Percentiles rank a stretch among this genome's conserved stretches.
These are phyloP conservation scores for Ascochyta rabiei DNA, from an alignment of 2,329 filamentous ascomycete species.

Conservation along the genomic window DNA sequence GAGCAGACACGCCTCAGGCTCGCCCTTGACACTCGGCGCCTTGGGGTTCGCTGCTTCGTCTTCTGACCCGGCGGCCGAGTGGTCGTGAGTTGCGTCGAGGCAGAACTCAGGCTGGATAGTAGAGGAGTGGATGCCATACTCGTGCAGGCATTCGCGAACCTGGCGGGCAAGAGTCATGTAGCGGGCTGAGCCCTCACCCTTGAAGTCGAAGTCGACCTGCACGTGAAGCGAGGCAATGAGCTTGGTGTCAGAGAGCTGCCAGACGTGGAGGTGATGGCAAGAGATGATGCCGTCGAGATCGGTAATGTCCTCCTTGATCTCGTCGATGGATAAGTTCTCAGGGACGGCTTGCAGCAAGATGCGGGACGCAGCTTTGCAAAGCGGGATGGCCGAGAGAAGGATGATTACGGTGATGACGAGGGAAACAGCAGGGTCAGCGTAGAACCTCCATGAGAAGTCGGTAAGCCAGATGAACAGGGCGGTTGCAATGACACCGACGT, in stretches of 20 bases:
- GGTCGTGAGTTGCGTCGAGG: constrained; percentile 53
- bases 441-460: constrained; percentile 78
- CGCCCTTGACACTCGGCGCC: constrained; percentile 45
- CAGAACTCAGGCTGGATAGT: constrained; percentile 94
- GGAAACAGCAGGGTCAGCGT: constrained; percentile 90
- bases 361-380: constrained; percentile 79
- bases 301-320: constrained; percentile 92
- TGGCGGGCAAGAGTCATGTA: constrained; percentile 91
- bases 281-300: constrained; percentile 82
- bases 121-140: constrained; percentile 93
- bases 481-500: constrained; percentile 82
- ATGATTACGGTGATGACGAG: constrained; percentile 87
- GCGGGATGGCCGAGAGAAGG: constrained; percentile 74
- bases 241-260: constrained; percentile 96
- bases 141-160: constrained; percentile 87
- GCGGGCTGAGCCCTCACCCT: constrained; percentile 73
- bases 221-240: constrained; percentile 92
- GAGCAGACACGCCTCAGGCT: constrained; percentile 48
- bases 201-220: constrained; percentile 87
- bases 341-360: constrained; percentile 95
- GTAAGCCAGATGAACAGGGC: constrained; percentile 92
- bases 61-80: constrained; percentile 43
- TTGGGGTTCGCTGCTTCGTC: constrained; percentile 43
- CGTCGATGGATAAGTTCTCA: constrained; percentile 82
- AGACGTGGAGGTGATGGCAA: constrained; percentile 96